Base-by-base conservation (phyloP, 192 early-diverging fungal genomes). In the Endogone sp. region DNA sequence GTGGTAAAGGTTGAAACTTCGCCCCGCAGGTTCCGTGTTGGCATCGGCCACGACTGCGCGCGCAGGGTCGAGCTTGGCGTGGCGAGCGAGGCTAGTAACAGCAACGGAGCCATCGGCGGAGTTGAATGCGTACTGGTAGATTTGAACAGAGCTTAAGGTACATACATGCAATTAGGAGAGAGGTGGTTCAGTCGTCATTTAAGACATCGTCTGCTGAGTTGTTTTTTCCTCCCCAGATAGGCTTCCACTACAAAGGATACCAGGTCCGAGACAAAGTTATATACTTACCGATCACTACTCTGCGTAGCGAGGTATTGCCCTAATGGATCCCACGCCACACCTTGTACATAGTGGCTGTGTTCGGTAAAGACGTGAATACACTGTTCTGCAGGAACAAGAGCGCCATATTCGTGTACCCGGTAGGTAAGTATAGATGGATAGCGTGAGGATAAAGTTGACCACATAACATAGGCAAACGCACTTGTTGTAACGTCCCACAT, bases 311-410 rank as follows among this genome's bases (percentile, higher is more conserved):
- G 75, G 75, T 84, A 98, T 69, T 92, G 75, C 49, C 89, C 90
- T 16, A 93, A 72, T 6, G 97, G 95, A 75, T 98, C 97, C 97
- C 97, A 98, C 23, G 90, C 85, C 11, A 98, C 93, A 44, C 97
- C 97, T 77, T 98, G 97, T n/a, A 98, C 94, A 70, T 94, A 96
- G 66, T 97, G 93, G 49, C 81, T 81, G 75, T 98, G 97, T 65
- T 96, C 88, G 2, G 86, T 78, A 58, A 91, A 82, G 22, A 93
- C 86, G 67, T 91, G 89, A 30, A 95, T 75, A 67, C 89, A 92
- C 62, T 84, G 85, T 54, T 86, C 91, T 85, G 78, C 21, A 67
- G 37, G 2, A 9, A 29, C 11, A 20, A 64, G 32, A 26, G 22
- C 3, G n/a, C n/a, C n/a, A n/a, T n/a, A n/a, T n/a, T n/a, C n/a